phyloP scores from a whole-genome alignment of 257 asterid genomes.

The Euphrasia confusa region DNA sequence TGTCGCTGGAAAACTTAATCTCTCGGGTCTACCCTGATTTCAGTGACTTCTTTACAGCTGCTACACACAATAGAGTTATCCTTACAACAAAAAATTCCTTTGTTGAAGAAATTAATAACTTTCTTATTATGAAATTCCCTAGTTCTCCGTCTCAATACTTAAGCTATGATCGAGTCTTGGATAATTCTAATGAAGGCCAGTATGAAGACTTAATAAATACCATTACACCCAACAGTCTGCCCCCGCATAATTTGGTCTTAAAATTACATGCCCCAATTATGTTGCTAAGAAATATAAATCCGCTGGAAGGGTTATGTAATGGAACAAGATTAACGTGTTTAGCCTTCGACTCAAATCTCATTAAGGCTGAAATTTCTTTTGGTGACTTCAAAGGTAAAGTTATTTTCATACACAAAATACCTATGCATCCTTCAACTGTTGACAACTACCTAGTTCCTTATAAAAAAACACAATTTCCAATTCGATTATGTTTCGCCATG shows the following conservation, averaged over 20 bases:
- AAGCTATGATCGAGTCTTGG: neutral
- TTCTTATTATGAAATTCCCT: neutral
- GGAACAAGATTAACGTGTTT: too few relatives aligned
- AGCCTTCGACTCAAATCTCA: too few relatives aligned
- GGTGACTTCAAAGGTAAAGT: too few relatives aligned
- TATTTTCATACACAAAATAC: too few relatives aligned
- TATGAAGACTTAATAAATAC: neutral
- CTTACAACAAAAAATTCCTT: neutral
- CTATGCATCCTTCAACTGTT: too few relatives aligned
- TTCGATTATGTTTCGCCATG: too few relatives aligned
- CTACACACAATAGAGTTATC: neutral
- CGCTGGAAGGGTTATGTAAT: neutral
- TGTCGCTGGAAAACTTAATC: too few relatives aligned
- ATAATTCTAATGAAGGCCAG: neutral
- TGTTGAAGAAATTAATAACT: neutral
- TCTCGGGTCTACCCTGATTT: too few relatives aligned
- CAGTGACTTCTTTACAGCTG: too few relatives aligned
- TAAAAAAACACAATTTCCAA: too few relatives aligned
- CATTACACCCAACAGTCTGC: neutral
- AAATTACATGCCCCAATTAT: neutral
- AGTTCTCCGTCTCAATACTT: neutral
- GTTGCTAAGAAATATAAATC: neutral
- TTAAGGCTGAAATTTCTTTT: too few relatives aligned
- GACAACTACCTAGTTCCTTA: too few relatives aligned
- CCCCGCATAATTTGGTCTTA: neutral